A percentile compares a stretch with the other conserved stretches of the same genome.
These are phyloP conservation scores for Silene conica DNA, from an alignment of 148 eudicot species.

Conservation along the genomic window DNA sequence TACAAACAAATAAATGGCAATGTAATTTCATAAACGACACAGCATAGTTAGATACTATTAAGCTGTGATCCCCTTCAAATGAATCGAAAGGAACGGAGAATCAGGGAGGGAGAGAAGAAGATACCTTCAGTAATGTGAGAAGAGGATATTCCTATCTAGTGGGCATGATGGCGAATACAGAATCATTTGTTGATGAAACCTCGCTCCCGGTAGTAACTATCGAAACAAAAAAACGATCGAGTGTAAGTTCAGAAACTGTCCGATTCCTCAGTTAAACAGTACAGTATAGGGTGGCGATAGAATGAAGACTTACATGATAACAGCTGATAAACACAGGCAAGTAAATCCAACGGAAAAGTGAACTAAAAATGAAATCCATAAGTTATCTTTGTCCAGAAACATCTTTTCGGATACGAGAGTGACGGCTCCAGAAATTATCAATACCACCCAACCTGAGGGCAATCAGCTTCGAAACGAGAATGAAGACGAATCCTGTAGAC, in stretches of 20 bases:
- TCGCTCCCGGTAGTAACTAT: conserved; percentile 61
- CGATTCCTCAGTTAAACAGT: not conserved
- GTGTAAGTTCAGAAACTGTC: not conserved
- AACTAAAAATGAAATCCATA: conserved; percentile 60
- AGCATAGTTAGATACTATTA: no score
- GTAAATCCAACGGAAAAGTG: conserved; percentile 70
- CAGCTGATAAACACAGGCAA: conserved; percentile 63
- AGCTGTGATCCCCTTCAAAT: no score
- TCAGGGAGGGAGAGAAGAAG: no score
- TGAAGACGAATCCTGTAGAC: conserved; percentile 64
- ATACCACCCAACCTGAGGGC: conserved; percentile 76
- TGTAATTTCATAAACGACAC: no score
- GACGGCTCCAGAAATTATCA: conserved; percentile 51
- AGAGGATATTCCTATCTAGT: no score
- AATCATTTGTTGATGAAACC: conserved; percentile 62
- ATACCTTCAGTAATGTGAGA: no score
- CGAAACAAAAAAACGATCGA: conserved; percentile 7
- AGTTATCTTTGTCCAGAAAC: conserved; percentile 60
- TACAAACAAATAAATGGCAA: no score
- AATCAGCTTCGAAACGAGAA: conserved; percentile 76
- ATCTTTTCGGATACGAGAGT: conserved; percentile 71
- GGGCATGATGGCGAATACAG: conserved; percentile 52
- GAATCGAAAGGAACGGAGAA: no score
- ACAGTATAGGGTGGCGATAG: no score
- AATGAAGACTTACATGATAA: conserved; percentile 56